A percentile compares a stretch with the other conserved stretches of the same genome.
These are phyloP conservation scores for Pseudogymnoascus sp. DNA, from an alignment of 2,329 filamentous ascomycete species.

Conservation along the genomic window DNA sequence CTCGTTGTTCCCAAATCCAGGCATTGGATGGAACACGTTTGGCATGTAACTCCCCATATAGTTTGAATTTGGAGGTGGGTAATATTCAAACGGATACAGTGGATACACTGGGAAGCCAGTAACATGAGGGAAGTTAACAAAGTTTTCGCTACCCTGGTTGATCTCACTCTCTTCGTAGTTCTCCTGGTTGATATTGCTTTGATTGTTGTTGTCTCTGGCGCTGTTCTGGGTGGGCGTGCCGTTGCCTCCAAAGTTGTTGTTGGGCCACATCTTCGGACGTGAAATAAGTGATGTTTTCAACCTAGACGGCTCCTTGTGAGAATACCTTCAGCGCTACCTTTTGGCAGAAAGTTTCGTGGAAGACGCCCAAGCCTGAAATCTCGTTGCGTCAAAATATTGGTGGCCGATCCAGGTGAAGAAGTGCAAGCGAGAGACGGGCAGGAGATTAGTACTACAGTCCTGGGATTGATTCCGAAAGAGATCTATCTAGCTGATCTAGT, in stretches of 20 bases:
- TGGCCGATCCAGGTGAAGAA: background rate
- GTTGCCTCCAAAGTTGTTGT: constrained; percentile 22
- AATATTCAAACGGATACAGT: background rate
- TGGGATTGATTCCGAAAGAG: background rate
- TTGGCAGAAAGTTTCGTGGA: background rate
- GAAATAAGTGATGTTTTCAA: background rate
- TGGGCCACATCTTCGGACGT: constrained; percentile 21
- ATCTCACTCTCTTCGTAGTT: background rate
- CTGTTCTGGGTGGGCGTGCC: constrained; percentile 21
- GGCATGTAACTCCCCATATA: background rate
- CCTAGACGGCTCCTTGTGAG: background rate
- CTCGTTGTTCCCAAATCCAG: background rate
- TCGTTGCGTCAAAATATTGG: background rate
- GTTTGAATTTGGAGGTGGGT: constrained; percentile 1
- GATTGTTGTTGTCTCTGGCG: background rate
- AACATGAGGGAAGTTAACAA: background rate
- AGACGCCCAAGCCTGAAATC: background rate
- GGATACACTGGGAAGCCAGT: background rate
- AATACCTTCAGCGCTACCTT: background rate
- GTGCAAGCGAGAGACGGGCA: background rate
- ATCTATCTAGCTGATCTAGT: background rate
- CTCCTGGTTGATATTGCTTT: background rate
- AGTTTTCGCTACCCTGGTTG: background rate
- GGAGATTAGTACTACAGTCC: background rate
- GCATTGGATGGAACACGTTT: background rate